These are phyloP conservation scores for Solanum sparsipilum DNA, from an alignment of 257 asterid genomes.

Conservation along the genomic window DNA sequence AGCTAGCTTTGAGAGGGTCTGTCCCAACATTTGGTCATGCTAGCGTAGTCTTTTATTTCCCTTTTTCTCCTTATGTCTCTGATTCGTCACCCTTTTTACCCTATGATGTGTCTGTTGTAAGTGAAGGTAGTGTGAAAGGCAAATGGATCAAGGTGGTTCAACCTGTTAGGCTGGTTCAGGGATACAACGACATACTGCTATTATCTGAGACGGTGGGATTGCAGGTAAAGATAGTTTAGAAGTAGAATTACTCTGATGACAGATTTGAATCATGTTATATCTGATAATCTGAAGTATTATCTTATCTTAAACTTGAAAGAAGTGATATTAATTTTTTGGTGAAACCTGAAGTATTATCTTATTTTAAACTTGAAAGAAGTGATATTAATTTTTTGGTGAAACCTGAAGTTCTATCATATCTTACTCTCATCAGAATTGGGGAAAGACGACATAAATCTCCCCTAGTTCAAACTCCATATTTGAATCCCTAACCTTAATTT, in stretches of 20 bases:
- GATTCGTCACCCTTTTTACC: neutral
- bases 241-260: neutral
- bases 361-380: neutral
- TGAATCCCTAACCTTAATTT: neutral
- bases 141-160: conserved; percentile 70
- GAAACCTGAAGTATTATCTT: neutral
- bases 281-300: neutral
- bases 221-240: conserved; percentile 47
- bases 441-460: neutral
- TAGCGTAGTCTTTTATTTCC: neutral
- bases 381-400: neutral
- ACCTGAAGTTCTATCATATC: neutral
- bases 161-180: conserved; percentile 54
- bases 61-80: neutral
- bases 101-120: neutral
- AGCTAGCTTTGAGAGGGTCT: neutral
- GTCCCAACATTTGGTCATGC: neutral
- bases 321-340: neutral
- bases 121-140: conserved; percentile 70
- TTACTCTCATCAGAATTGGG: neutral
- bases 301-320: neutral
- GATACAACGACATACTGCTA: conserved; percentile 61
- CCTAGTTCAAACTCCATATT: neutral
- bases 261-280: neutral
- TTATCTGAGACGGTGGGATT: conserved; percentile 82